Evolutionary conservation across 2,329 filamentous ascomycete species (phyloP).

Genomic region (Ceratocystis harringtonii): DNA sequence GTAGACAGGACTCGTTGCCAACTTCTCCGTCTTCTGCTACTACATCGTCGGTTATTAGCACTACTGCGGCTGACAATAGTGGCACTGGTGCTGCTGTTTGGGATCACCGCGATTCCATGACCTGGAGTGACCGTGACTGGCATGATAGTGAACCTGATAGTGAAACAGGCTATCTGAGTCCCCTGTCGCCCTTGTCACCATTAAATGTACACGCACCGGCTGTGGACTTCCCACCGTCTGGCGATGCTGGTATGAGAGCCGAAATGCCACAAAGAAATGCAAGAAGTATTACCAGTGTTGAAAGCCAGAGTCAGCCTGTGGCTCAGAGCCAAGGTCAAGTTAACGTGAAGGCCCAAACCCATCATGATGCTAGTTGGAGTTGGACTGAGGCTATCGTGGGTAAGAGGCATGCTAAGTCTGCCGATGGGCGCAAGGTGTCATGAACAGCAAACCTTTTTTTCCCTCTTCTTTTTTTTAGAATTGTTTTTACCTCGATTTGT

Average conservation of each 20-base stretch:
- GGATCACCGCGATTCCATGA: constrained; percentile 37
- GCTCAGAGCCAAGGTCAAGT: not conserved
- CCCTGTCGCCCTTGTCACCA: constrained; percentile 7
- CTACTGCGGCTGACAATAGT: too few relatives aligned
- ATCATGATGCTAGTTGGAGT: constrained; percentile 28
- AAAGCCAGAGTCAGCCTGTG: not conserved
- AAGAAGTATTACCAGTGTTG: too few relatives aligned
- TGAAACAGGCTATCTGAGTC: constrained; percentile 22
- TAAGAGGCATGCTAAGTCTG: constrained; percentile 21
- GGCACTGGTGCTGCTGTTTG: constrained; percentile 6
- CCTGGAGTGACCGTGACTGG: constrained; percentile 54
- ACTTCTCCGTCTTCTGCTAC: not conserved
- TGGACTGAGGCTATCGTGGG: constrained; percentile 43
- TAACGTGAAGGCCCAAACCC: not conserved
- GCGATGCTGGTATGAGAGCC: not conserved
- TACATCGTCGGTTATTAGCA: constrained; percentile 4
- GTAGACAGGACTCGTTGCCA: constrained; percentile 1
- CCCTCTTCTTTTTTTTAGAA: not conserved
- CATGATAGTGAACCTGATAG: constrained; percentile 37
- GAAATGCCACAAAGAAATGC: not conserved
- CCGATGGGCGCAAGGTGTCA: not conserved
- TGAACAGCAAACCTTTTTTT: not conserved
- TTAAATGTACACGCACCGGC: not conserved
- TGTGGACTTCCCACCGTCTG: not conserved
- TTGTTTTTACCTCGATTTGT: not conserved